A percentile compares a stretch with the other conserved stretches of the same genome.
These are phyloP conservation scores for Oryza glumipatula DNA, from an alignment of 176 grass and related monocot genomes.

Conservation along the genomic window DNA sequence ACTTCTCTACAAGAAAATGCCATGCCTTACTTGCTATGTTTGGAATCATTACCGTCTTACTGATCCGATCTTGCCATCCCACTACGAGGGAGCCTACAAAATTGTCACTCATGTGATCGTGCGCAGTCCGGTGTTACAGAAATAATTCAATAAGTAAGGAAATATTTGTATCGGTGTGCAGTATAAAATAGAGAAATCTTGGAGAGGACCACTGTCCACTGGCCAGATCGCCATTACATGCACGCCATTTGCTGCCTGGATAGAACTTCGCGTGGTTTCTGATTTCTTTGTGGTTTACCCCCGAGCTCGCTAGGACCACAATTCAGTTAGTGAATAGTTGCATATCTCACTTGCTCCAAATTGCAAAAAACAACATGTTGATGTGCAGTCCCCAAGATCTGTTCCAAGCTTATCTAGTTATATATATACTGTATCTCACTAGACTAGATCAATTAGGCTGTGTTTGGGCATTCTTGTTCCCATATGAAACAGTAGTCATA, in stretches of 20 bases:
- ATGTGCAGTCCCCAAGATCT: neutral
- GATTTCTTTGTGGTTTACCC: constrained; percentile 8
- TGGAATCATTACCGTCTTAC: neutral
- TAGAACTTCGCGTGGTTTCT: neutral
- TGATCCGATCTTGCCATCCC: neutral
- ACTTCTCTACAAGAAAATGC: neutral
- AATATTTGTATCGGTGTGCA: neutral
- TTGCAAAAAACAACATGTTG: neutral
- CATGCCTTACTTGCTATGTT: neutral
- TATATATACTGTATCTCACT: neutral
- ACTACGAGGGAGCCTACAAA: neutral
- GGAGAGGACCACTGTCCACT: neutral
- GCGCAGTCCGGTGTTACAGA: neutral
- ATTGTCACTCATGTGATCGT: neutral
- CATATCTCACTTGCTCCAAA: neutral
- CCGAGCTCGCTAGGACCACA: neutral
- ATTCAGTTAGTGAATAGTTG: neutral
- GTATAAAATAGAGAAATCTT: neutral
- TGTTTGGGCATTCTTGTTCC: too few relatives aligned
- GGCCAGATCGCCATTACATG: neutral
- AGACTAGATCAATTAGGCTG: too few relatives aligned
- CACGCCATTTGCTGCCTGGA: neutral
- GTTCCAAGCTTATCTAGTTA: neutral
- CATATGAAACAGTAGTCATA: too few relatives aligned
- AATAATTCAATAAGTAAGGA: neutral